These are phyloP conservation scores for Myriosclerotinia curreyana DNA, from an alignment of 2,329 filamentous ascomycete genomes.

Conservation along the genomic window DNA sequence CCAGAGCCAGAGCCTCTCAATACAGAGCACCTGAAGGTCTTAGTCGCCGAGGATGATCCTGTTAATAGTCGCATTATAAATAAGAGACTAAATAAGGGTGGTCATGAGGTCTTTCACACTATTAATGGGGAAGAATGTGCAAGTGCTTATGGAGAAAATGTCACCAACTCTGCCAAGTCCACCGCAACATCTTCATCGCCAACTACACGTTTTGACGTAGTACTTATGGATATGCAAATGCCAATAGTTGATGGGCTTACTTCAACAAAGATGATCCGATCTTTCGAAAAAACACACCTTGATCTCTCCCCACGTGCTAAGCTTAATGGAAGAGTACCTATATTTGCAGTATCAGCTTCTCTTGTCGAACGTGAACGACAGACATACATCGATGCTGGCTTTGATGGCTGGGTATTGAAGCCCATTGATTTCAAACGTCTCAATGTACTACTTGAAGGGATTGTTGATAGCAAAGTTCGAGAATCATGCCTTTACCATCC, in stretches of 20 bases:
- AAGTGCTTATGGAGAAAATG: slow-evolving; percentile 61
- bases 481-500: slow-evolving; percentile 63
- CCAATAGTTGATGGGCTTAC: slow-evolving; percentile 82
- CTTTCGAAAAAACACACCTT: slow-evolving; percentile 57
- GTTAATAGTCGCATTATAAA: slow-evolving; percentile 80
- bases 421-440: slow-evolving; percentile 79
- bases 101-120: slow-evolving; percentile 69
- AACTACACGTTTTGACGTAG: slow-evolving; percentile 62
- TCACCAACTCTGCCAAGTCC: slow-evolving; percentile 35
- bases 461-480: slow-evolving; percentile 58
- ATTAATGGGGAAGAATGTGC: slow-evolving; percentile 85
- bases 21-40: slow-evolving; percentile 47
- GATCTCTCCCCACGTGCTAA: slow-evolving; percentile 57
- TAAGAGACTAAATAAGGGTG: slow-evolving; percentile 76
- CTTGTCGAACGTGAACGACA: slow-evolving; percentile 66
- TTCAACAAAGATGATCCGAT: slow-evolving; percentile 80
- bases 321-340: slow-evolving; percentile 66
- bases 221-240: slow-evolving; percentile 97
- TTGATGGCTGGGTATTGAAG: slow-evolving; percentile 89
- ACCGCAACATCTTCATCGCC: not conserved
- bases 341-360: slow-evolving; percentile 85
- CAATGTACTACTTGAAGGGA: slow-evolving; percentile 64
- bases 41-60: slow-evolving; percentile 85
- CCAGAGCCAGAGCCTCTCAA: slow-evolving; percentile 4
- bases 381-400: slow-evolving; percentile 72